A percentile compares a stretch with the other conserved stretches of the same genome.
Evolutionary conservation across 2,329 filamentous ascomycete species (phyloP).

Genomic region (Fusarium foetens): DNA sequence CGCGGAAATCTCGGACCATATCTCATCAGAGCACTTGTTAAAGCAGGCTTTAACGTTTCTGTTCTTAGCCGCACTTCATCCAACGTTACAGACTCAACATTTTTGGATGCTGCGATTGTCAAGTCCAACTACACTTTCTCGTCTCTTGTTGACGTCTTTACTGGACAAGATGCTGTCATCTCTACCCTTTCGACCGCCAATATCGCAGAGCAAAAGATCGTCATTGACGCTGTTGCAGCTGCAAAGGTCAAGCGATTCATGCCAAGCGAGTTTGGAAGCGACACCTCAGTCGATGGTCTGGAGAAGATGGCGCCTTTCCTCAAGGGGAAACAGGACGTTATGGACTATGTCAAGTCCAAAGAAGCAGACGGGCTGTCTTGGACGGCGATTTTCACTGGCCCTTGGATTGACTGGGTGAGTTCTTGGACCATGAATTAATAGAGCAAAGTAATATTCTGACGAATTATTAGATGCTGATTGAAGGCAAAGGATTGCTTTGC

Average conservation of each 20-base stretch:
- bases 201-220: not conserved
- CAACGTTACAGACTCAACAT: fast-evolving
- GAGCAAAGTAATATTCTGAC: fast-evolving
- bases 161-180: not conserved
- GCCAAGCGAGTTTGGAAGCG: conserved; percentile 13
- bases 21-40: not conserved
- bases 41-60: fast-evolving
- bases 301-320: conserved; percentile 10
- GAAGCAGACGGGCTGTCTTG: not conserved
- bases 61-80: not conserved
- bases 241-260: conserved; percentile 16
- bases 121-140: not conserved
- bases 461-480: not conserved
- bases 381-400: not conserved
- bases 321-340: not conserved
- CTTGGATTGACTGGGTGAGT: conserved; percentile 14
- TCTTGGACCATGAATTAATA: fast-evolving
- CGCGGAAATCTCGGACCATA: conserved; percentile 11
- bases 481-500: not conserved
- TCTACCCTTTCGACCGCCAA: conserved; percentile 12
- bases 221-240: conserved; percentile 1
- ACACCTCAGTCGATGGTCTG: not conserved
- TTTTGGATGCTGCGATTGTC: not conserved
- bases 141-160: not conserved
- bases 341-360: conserved; percentile 12